phyloP scores from a whole-genome alignment of 2,329 filamentous ascomycete genomes.

The Neofusicoccum ribis region DNA sequence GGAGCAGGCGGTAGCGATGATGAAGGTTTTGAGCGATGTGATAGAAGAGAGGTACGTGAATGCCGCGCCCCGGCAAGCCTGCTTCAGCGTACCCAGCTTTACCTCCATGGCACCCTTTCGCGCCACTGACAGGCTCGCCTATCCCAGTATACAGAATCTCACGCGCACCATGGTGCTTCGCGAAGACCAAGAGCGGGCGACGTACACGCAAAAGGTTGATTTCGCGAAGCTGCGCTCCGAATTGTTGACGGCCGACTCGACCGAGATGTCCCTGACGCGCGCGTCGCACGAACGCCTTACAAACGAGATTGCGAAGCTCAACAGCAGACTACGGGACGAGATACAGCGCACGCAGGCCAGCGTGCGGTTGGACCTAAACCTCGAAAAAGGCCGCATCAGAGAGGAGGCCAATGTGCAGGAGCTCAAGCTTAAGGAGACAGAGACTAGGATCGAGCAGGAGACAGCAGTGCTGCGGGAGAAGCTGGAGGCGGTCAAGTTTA shows the following conservation, averaged over 20 bases:
- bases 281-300: constrained; percentile 88
- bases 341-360: constrained; percentile 92
- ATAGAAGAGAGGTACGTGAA: constrained; percentile 81
- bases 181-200: constrained; percentile 83
- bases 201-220: constrained; percentile 86
- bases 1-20: constrained; percentile 95
- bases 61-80: background rate
- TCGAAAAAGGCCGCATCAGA: constrained; percentile 93
- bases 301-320: constrained; percentile 93
- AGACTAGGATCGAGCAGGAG: constrained; percentile 98
- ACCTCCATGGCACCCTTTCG: background rate
- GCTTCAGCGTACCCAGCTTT: background rate
- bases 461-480: constrained; percentile 86
- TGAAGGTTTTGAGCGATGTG: constrained; percentile 94
- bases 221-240: constrained; percentile 96
- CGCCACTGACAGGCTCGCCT: background rate
- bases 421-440: constrained; percentile 97
- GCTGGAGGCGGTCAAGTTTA: constrained; percentile 96
- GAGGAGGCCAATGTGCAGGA: constrained; percentile 97
- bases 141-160: constrained; percentile 81
- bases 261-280: constrained; percentile 84
- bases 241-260: constrained; percentile 86
- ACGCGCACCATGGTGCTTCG: constrained; percentile 97
- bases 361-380: constrained; percentile 86
- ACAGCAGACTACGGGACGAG: constrained; percentile 85